Evolutionary conservation across 768 basidiomycete species (phyloP).

Genomic region (Crassisporium funariophilum): DNA sequence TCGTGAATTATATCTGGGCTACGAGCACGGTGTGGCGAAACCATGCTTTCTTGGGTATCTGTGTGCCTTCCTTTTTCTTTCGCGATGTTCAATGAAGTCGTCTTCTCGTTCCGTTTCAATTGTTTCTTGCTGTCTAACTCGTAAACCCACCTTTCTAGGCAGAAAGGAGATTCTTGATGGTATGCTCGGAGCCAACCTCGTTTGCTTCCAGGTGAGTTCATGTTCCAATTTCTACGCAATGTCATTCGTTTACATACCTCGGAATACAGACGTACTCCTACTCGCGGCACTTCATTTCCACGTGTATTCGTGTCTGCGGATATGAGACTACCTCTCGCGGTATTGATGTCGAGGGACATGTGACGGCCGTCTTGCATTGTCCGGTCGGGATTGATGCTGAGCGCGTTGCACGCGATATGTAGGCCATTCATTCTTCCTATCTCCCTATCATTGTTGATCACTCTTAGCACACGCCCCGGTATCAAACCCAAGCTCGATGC

Average conservation of each 20-base stretch:
- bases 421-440: slow-evolving; percentile 26
- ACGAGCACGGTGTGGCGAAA: no score
- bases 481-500: slow-evolving; percentile 90
- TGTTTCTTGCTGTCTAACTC: no score
- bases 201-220: slow-evolving; percentile 80
- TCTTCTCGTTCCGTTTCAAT: no score
- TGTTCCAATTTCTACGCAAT: neutral
- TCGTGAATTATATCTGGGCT: no score
- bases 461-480: slow-evolving; percentile 57
- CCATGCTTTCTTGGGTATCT: no score
- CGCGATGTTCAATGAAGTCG: no score
- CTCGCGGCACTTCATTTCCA: slow-evolving; percentile 91
- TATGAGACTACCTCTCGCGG: slow-evolving; percentile 75
- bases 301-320: slow-evolving; percentile 94
- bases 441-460: neutral
- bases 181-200: slow-evolving; percentile 95
- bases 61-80: no score
- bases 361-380: slow-evolving; percentile 83
- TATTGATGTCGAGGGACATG: slow-evolving; percentile 88
- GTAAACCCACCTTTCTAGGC: no score
- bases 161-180: slow-evolving; percentile 95
- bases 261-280: slow-evolving; percentile 90
- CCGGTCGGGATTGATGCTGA: slow-evolving; percentile 96
- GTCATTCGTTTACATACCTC: neutral
- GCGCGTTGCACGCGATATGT: slow-evolving; percentile 82